A percentile compares a stretch with the other conserved stretches of the same genome.
Evolutionary conservation across 176 grass and related monocot species (phyloP).

Genomic region (Miscanthus lutarioriparius): DNA sequence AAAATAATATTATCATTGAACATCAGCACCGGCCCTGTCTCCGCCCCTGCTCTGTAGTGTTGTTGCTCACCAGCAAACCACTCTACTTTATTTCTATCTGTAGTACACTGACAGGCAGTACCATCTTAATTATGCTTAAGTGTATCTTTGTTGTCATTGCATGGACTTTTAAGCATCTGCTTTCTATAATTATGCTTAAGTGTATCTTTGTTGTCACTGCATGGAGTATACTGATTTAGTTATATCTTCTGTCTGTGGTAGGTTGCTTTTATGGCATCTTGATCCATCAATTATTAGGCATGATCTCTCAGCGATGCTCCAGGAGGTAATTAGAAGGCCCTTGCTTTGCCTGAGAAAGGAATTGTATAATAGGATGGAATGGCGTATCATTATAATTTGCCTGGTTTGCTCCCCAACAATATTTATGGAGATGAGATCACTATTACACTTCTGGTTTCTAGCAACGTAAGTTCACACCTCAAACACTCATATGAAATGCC

Average conservation of each 20-base stretch:
- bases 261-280: constrained; percentile 69
- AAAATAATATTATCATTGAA: not conserved
- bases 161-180: not conserved
- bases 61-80: not conserved
- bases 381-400: constrained; percentile 64
- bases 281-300: constrained; percentile 70
- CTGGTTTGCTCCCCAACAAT: constrained; percentile 64
- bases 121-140: not conserved
- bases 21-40: not conserved
- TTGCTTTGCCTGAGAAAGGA: constrained; percentile 80
- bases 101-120: not conserved
- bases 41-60: not conserved
- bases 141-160: not conserved
- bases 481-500: constrained; percentile 9
- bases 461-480: constrained; percentile 55
- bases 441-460: constrained; percentile 78
- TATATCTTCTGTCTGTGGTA: constrained; percentile 29
- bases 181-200: constrained; percentile 2
- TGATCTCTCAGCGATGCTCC: constrained; percentile 66
- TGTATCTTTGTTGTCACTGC: not conserved
- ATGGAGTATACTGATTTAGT: constrained; percentile 17
- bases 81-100: not conserved
- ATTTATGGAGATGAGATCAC: constrained; percentile 65
- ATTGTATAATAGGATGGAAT: constrained; percentile 53
- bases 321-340: constrained; percentile 59